A percentile compares a stretch with the other conserved stretches of the same genome.
phyloP scores from a whole-genome alignment of 768 basidiomycete genomes.

The Trametopsis cervina region DNA sequence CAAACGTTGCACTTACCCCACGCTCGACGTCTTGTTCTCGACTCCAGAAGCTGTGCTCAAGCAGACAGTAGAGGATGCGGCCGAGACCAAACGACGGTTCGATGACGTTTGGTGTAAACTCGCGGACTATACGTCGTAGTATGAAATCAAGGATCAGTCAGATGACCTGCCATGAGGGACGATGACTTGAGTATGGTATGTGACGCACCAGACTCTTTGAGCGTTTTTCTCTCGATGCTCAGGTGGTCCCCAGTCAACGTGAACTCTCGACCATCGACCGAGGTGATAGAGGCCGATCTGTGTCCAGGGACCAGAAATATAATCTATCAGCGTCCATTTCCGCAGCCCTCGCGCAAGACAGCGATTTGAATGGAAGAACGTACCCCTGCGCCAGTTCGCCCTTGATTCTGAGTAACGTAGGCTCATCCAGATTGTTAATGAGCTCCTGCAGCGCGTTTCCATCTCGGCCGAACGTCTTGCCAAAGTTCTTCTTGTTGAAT shows the following conservation, averaged over 20 bases:
- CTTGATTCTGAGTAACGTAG: conserved; percentile 57
- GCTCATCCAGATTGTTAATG: conserved; percentile 62
- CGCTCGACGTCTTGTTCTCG: conserved; percentile 89
- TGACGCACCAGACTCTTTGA: conserved; percentile 77
- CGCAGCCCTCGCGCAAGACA: not conserved
- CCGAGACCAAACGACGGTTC: conserved; percentile 98
- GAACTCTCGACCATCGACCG: conserved; percentile 60
- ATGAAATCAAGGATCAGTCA: conserved; percentile 20
- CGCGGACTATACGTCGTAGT: conserved; percentile 57
- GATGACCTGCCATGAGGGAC: not conserved
- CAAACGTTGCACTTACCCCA: conserved; percentile 48
- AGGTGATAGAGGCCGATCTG: conserved; percentile 49
- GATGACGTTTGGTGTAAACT: conserved; percentile 96
- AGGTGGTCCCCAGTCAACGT: conserved; percentile 66
- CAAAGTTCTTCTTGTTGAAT: conserved; percentile 84
- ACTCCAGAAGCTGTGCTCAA: conserved; percentile 96
- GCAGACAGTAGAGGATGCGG: conserved; percentile 86
- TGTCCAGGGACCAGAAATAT: conserved; percentile 1
- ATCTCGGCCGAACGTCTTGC: conserved; percentile 84
- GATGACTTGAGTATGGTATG: not conserved
- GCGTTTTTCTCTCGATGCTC: conserved; percentile 73
- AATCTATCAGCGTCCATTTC: not conserved
- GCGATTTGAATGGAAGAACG: conserved; percentile 17
- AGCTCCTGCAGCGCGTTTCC: conserved; percentile 57
- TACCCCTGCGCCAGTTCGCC: conserved; percentile 71